A percentile compares a stretch with the other conserved stretches of the same genome.
Conservation (phyloP, 768 basidiomycete genomes). For the Obba rivulosa region DNA sequence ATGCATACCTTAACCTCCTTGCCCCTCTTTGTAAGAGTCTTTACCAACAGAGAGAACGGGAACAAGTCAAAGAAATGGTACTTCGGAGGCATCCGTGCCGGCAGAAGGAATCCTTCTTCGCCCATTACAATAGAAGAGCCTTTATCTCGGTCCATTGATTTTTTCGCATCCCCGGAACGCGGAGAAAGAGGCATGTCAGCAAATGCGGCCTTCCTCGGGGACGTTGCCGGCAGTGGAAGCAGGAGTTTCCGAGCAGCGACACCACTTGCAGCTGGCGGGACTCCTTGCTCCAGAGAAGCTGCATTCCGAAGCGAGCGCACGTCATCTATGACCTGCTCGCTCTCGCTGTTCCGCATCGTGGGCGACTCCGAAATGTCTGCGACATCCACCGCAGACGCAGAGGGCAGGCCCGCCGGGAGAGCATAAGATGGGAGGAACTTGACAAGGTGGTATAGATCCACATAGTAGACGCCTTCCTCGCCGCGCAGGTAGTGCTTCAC, state of each 20-base stretch:
- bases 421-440: constrained; percentile 69
- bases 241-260: no score
- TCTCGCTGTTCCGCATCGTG: constrained; percentile 1
- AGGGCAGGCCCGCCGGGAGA: constrained; percentile 46
- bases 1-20: constrained; percentile 34
- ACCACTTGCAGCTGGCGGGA: no score
- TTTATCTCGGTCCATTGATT: constrained; percentile 8
- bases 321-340: background rate
- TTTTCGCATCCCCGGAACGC: constrained; percentile 3
- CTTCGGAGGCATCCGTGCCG: constrained; percentile 52
- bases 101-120: constrained; percentile 45
- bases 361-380: background rate
- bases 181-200: constrained; percentile 5
- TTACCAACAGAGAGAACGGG: constrained; percentile 59
- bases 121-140: constrained; percentile 12
- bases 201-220: constrained; percentile 9
- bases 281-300: no score
- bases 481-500: constrained; percentile 69
- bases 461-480: constrained; percentile 34
- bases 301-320: constrained; percentile 2
- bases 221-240: constrained; percentile 15
- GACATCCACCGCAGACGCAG: constrained; percentile 30
- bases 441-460: constrained; percentile 61
- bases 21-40: constrained; percentile 40
- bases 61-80: constrained; percentile 60